Percentiles rank a stretch among this genome's conserved stretches.
These are phyloP conservation scores for Phytophthora litchii DNA, from an alignment of 352 stramenopile species.

Conservation along the genomic window DNA sequence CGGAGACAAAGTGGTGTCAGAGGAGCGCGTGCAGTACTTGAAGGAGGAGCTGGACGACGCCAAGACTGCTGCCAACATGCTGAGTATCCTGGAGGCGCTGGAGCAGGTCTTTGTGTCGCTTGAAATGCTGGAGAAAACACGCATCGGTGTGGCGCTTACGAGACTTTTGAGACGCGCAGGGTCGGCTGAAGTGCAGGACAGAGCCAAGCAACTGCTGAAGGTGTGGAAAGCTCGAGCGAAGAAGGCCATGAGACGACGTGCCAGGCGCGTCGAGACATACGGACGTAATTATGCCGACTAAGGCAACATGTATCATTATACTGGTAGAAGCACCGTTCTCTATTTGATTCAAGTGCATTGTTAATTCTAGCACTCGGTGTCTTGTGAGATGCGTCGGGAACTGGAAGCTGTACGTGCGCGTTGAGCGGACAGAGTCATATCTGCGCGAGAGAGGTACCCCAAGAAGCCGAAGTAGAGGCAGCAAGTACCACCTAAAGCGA, in stretches of 20 bases:
- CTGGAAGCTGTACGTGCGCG: constrained; percentile 23
- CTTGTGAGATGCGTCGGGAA: constrained; percentile 26
- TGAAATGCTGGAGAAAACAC: constrained; percentile 83
- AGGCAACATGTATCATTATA: constrained; percentile 12
- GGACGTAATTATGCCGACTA: constrained; percentile 73
- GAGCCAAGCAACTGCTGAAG: constrained; percentile 50
- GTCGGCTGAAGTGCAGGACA: constrained; percentile 43
- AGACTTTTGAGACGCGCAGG: constrained; percentile 36
- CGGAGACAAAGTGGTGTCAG: constrained; percentile 72
- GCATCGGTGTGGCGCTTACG: constrained; percentile 47
- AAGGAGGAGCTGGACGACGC: constrained; percentile 72
- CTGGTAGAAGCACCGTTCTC: constrained; percentile 8
- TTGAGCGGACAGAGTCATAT: constrained; percentile 36
- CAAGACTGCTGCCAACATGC: constrained; percentile 51
- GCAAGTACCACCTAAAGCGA: constrained; percentile 38
- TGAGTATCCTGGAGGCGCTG: constrained; percentile 54
- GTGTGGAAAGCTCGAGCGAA: constrained; percentile 77
- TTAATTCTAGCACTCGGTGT: constrained; percentile 9
- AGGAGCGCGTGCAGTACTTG: constrained; percentile 67
- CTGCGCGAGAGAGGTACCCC: constrained; percentile 61
- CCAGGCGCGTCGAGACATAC: constrained; percentile 66
- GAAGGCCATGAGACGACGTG: constrained; percentile 61
- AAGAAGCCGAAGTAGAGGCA: constrained; percentile 77
- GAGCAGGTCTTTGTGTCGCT: constrained; percentile 77
- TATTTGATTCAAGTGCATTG: constrained; percentile 4